These are phyloP conservation scores for Aspergillus sp. DNA, from an alignment of 2,329 filamentous ascomycete species.

Conservation along the genomic window DNA sequence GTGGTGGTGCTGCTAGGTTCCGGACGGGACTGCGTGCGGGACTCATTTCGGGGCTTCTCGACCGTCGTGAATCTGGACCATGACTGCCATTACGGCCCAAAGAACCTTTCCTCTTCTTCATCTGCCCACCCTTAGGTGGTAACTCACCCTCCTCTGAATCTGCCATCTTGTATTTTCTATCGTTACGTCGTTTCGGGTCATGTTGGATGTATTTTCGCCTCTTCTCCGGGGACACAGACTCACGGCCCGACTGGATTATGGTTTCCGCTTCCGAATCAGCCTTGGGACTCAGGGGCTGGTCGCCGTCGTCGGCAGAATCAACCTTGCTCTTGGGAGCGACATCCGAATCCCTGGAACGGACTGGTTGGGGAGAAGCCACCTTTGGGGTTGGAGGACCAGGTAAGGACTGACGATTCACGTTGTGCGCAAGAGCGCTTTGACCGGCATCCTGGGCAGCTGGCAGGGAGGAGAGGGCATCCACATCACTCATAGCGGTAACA, in stretches of 20 bases:
- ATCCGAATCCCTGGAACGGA: conserved; percentile 14
- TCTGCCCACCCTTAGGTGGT: conserved; percentile 15
- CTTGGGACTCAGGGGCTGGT: conserved; percentile 32
- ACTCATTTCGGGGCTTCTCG: conserved; percentile 12
- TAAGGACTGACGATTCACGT: conserved; percentile 19
- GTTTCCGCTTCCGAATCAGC: conserved; percentile 44
- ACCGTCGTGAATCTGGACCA: conserved; percentile 15
- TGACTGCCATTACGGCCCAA: conserved; percentile 19
- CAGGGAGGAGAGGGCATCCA: conserved; percentile 32
- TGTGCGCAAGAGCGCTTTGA: conserved; percentile 25
- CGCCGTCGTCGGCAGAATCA: conserved; percentile 21
- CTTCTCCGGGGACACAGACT: conserved; percentile 40
- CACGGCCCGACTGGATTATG: conserved; percentile 41
- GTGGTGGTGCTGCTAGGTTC: not conserved
- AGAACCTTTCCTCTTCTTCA: conserved; percentile 23
- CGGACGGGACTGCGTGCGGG: not conserved
- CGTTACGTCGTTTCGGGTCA: conserved; percentile 25
- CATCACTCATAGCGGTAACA: conserved; percentile 43
- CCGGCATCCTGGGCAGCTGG: conserved; percentile 31
- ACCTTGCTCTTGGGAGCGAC: conserved; percentile 16
- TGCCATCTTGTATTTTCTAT: conserved; percentile 14
- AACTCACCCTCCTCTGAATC: conserved; percentile 14
- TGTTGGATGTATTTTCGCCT: conserved; percentile 35
- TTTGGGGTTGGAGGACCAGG: conserved; percentile 17
- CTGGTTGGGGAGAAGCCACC: conserved; percentile 12